Conservation (phyloP, 2,329 filamentous ascomycete genomes). For the Pezicula radicicola region DNA sequence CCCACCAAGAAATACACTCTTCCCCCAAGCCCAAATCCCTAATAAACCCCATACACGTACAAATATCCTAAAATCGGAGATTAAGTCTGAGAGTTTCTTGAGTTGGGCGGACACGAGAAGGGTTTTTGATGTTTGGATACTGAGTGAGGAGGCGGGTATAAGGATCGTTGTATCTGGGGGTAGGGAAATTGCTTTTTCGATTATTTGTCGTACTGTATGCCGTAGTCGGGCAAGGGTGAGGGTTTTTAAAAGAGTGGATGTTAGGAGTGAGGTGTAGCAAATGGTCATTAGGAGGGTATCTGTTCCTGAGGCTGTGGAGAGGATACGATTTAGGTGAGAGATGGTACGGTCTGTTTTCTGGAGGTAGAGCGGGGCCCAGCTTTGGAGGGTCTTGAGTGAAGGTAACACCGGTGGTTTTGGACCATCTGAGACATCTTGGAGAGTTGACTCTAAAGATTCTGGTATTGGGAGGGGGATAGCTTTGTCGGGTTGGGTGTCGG, state of each 20-base stretch:
- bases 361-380: slow-evolving; percentile 29
- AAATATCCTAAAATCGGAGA: slow-evolving; percentile 71
- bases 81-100: slow-evolving; percentile 58
- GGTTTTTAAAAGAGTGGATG: slow-evolving; percentile 46
- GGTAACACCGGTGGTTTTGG: slow-evolving; percentile 12
- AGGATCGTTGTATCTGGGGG: slow-evolving; percentile 48
- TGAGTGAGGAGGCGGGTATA: slow-evolving; percentile 18
- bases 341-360: slow-evolving; percentile 32
- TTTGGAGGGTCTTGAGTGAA: slow-evolving; percentile 15
- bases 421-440: slow-evolving; percentile 11
- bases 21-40: slow-evolving; percentile 68
- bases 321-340: slow-evolving; percentile 55
- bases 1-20: slow-evolving; percentile 35
- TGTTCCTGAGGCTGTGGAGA: slow-evolving; percentile 66
- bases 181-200: slow-evolving; percentile 49
- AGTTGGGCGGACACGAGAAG: slow-evolving; percentile 49
- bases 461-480: slow-evolving; percentile 12
- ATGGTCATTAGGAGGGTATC: slow-evolving; percentile 67
- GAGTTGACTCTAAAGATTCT: slow-evolving; percentile 12
- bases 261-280: slow-evolving; percentile 63
- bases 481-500: slow-evolving; percentile 17
- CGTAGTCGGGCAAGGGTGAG: slow-evolving; percentile 56
- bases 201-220: slow-evolving; percentile 46
- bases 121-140: slow-evolving; percentile 18
- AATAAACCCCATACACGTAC: slow-evolving; percentile 74